Base-by-base conservation (phyloP, 306 rosid genomes). In the Spatholobus suberectus region DNA sequence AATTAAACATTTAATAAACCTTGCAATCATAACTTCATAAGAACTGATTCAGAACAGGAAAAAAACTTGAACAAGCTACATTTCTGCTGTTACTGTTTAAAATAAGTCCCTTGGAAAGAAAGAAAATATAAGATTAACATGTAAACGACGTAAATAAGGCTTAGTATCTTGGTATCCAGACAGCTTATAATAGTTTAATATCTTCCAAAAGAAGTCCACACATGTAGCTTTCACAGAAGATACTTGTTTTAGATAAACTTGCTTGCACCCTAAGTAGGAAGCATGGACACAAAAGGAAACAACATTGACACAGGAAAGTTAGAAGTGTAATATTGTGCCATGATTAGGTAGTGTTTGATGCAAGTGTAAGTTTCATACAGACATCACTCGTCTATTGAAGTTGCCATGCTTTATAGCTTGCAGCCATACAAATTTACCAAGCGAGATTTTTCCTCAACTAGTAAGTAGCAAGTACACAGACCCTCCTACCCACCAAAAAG, bases 31-130 rank as follows among this genome's bases (percentile, higher is more conserved):
- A 46, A 71, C 24, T 41, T 41, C 55, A 44, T 15, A 10, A 54
- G 58, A 70, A 43, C 75, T 70, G 58, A 54, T 18, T 0, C 35
- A 55, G 4, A 35, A 55, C 14, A 9, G 35, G 41, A 37, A 75
- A 75, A 37, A 75, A 75, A 75, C 29, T 76, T 41, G 70, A 76
- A 40, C 70, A 44, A 46, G 46, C 49, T 14, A 63, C 11, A 62
- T 18, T 27, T 44, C 27, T 46, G 44, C 73, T 23, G 35, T 37
- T 29, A 29, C 32, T 29, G 32, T 29, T 29, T 29, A 29, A 15
- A 67, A 40, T 1, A 35, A 66, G 3, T 21, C 59, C 59, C 1
- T 41, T 43, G 23, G 0, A 13, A 14, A 9, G 13, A 75, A 75
- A 26, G 26, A 58, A 29, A 29, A 29, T 29, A 29, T 29, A 29